phyloP scores from a whole-genome alignment of 2,329 filamentous ascomycete species.

The Simplicillium aogashimaense region DNA sequence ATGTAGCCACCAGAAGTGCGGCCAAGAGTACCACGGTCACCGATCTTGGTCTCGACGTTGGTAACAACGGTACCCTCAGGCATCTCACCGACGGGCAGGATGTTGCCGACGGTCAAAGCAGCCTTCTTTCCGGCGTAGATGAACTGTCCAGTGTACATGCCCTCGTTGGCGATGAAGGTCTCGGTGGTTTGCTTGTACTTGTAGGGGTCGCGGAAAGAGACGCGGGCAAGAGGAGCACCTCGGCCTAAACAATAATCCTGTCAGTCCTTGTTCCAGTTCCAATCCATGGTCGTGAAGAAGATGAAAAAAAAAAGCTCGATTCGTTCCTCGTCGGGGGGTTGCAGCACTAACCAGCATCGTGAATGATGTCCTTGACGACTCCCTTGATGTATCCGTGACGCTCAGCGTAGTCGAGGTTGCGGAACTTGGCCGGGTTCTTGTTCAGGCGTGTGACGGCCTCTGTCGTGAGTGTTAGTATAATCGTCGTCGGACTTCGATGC shows the following conservation, averaged over 20 bases:
- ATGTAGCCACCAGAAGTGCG: slow-evolving; percentile 99
- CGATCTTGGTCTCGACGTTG: slow-evolving; percentile 98
- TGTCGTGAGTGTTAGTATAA: slow-evolving; percentile 27
- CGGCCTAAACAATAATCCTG: slow-evolving; percentile 37
- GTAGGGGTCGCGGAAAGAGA: slow-evolving; percentile 97
- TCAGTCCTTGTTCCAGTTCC: slow-evolving; percentile 14
- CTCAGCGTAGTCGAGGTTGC: slow-evolving; percentile 92
- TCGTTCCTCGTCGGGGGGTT: slow-evolving; percentile 1
- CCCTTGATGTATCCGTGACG: slow-evolving; percentile 96
- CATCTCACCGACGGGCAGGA: slow-evolving; percentile 87
- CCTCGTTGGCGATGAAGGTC: slow-evolving; percentile 99
- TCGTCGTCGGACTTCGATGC: slow-evolving; percentile 11
- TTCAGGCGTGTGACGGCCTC: slow-evolving; percentile 82
- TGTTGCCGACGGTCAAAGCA: slow-evolving; percentile 90
- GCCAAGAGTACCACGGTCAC: slow-evolving; percentile 92
- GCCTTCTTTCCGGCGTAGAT: slow-evolving; percentile 99
- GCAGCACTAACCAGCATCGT: slow-evolving; percentile 66
- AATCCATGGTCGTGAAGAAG: slow-evolving; percentile 5
- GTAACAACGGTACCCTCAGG: slow-evolving; percentile 98
- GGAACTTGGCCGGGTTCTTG: slow-evolving; percentile 80
- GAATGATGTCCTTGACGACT: slow-evolving; percentile 97
- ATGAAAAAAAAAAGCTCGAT: slow-evolving; percentile 9
- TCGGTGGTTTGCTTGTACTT: slow-evolving; percentile 94
- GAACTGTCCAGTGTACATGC: slow-evolving; percentile 99
- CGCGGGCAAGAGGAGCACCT: slow-evolving; percentile 94